Base-by-base conservation (phyloP, 2,329 filamentous ascomycete genomes). In the Pyricularia sp. region DNA sequence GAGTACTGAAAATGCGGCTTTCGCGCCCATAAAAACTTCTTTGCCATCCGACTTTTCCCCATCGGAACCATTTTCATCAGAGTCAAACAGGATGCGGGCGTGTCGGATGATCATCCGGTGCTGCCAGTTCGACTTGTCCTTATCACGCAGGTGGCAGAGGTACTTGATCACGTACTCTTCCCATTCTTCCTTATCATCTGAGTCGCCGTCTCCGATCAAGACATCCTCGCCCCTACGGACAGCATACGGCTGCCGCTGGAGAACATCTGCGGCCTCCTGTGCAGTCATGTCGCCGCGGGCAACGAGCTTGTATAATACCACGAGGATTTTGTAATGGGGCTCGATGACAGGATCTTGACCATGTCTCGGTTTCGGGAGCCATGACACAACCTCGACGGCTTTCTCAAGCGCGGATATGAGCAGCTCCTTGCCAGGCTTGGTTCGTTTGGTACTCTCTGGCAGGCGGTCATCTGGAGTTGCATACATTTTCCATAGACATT, bases 41-140 rank as follows among this genome's bases (percentile, higher is more conserved):
- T 77, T 77, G 9, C 68, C 77, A 55, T 86, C 77, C 67, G 82
- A 82, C 2, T 83, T 84, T 71, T 81, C 72, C n/a, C 65, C 19
- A 24, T 57, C n/a, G 4, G 33, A 33, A 24, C 26, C 67, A 2
- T 65, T 67, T 59, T 75, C 72, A 49, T 75, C 73, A 33, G 81
- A 78, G 63, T 79, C 77, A 64, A 83, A 84, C 8, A 86, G 70
- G 24, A 87, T 82, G 40, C 76, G 78, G 1, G 84, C 81, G 70
- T 90, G 87, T 28, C 92, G 86, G 71, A 88, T 87, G 64, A 91
- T 90, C 77, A 97, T 92, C 24, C 93, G 88, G 73, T 97, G 93
- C 72, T 97, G 93, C 93, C 93, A 97, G 70, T 94, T 93, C 0
- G 90, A 89, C 78, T 96, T 96, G 75, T 97, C 93, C 67, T 91